Evolutionary conservation across 2,329 filamentous ascomycete species (phyloP), one percentile per base, ranked within the genome.

Genomic region (Fusarium liriodendri): DNA sequence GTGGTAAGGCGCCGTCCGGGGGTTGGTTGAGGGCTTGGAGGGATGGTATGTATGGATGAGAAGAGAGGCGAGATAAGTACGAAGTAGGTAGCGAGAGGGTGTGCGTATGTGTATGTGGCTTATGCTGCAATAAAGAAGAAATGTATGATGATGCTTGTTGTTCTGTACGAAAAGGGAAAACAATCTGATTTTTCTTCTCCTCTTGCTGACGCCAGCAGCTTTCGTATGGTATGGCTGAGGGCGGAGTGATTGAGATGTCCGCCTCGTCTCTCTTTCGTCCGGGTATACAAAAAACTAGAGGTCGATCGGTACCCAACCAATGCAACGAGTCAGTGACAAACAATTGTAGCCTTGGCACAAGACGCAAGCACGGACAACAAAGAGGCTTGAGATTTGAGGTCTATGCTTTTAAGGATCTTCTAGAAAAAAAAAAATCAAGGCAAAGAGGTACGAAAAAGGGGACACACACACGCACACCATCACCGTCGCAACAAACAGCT

Each of bases 1-100:
- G 50, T 37, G 66, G 60, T 61, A 47, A 22, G 55, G 47, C 58
- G 61, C 63, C 52, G 64, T 52, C 45, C 62, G 40, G 52, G 38
- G 42, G 27, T 45, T 42, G 54, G 40, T 47, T 55, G 60, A 25
- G 32, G 20, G 29, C 29, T n/a, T n/a, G 38, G 20, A 20, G 38
- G 40, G 40, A 45, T 45, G 40, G 40, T 45, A 40, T 40, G 38
- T 40, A 45, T 45, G 42, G 16, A 27, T 18, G 38, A 29, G 50
- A 47, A 64, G 22, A 27, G 42, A 38, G 32, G 42, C 47, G 47
- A 52, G 47, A 52, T 52, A 32, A 29, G 47, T 37, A 37, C 35
- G 29, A 38, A 38, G 16, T n/a, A 38, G 37, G 37, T 52, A 52
- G 47, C 45, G 45, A 50, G 45, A 32, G 47, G 25, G 47, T 32